Conservation (phyloP, 495 filamentous ascomycete species). For the Talaromyces proteolyticus region DNA sequence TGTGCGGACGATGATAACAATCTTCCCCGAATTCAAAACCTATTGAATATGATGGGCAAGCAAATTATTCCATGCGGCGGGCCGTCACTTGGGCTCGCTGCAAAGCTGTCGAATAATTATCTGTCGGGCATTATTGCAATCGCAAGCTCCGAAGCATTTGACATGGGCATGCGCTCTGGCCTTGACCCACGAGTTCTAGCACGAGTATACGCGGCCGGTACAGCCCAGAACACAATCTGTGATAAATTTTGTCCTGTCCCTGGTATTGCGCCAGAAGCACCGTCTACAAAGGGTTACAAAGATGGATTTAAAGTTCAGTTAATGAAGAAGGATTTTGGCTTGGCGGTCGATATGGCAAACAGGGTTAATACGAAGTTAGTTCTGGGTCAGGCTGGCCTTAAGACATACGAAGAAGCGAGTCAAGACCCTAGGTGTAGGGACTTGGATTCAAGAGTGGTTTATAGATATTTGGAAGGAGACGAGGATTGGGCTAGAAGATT, state of each 20-base stretch:
- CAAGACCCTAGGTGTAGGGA: slow-evolving; percentile 37
- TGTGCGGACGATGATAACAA: slow-evolving; percentile 24
- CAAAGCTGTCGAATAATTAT: slow-evolving; percentile 53
- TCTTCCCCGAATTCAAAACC: slow-evolving; percentile 18
- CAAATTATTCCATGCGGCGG: slow-evolving; percentile 45
- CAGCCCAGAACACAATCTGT: slow-evolving; percentile 44
- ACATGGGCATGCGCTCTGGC: slow-evolving; percentile 48
- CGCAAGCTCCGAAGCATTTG: slow-evolving; percentile 44
- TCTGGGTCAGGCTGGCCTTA: slow-evolving; percentile 33
- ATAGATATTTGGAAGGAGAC: slow-evolving; percentile 41
- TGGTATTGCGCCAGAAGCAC: slow-evolving; percentile 41
- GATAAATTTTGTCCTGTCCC: slow-evolving; percentile 48
- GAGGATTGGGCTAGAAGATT: slow-evolving; percentile 32
- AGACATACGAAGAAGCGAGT: slow-evolving; percentile 40
- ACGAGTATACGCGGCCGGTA: slow-evolving; percentile 40
- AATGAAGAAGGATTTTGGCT: slow-evolving; percentile 49
- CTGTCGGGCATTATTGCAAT: slow-evolving; percentile 47
- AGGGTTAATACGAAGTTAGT: slow-evolving; percentile 34
- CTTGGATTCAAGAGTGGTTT: slow-evolving; percentile 48
- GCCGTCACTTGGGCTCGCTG: slow-evolving; percentile 43
- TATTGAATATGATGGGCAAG: slow-evolving; percentile 39
- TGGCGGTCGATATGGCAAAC: slow-evolving; percentile 44
- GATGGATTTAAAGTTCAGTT: slow-evolving; percentile 47
- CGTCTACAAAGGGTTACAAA: slow-evolving; percentile 38
- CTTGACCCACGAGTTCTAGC: slow-evolving; percentile 42